phyloP scores from a whole-genome alignment of 208 protist species.

The Trypanosoma boissoni region DNA sequence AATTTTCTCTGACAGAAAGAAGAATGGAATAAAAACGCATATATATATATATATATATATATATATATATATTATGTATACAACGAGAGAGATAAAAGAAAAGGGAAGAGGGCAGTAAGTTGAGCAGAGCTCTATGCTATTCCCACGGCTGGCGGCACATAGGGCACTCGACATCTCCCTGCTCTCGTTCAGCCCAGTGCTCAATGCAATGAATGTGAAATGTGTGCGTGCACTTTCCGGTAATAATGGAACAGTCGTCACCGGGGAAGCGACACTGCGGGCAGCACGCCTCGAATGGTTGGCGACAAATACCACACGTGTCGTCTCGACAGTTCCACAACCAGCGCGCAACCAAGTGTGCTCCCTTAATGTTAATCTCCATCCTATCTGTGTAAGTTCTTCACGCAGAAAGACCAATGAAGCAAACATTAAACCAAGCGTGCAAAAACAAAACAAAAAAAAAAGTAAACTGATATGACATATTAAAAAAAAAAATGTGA shows the following conservation, averaged over 20 bases:
- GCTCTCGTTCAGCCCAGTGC: slow-evolving; percentile 76
- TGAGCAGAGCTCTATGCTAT: too few relatives aligned
- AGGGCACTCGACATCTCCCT: slow-evolving; percentile 58
- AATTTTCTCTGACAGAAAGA: neutral
- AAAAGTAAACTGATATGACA: too few relatives aligned
- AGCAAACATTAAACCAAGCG: too few relatives aligned
- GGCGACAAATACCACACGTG: slow-evolving; percentile 86
- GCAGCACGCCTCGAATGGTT: slow-evolving; percentile 84
- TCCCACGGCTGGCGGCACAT: slow-evolving; percentile 85
- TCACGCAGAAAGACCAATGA: too few relatives aligned
- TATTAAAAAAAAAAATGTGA: too few relatives aligned
- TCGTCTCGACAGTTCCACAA: slow-evolving; percentile 86
- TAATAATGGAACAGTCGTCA: slow-evolving; percentile 96
- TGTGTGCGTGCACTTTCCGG: slow-evolving; percentile 97
- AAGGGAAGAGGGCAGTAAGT: neutral
- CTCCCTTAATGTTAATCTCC: slow-evolving; percentile 76
- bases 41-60: neutral
- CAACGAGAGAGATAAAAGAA: slow-evolving; percentile 7
- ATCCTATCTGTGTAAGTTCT: too few relatives aligned
- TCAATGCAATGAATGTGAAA: slow-evolving; percentile 99
- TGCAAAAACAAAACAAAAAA: too few relatives aligned
- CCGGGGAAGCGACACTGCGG: slow-evolving; percentile 80
- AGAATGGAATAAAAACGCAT: neutral
- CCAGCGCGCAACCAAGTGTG: slow-evolving; percentile 84
- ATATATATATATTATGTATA: neutral